Evolutionary conservation across 352 stramenopile species (phyloP).

Genomic region (Saprolegnia diclina): DNA sequence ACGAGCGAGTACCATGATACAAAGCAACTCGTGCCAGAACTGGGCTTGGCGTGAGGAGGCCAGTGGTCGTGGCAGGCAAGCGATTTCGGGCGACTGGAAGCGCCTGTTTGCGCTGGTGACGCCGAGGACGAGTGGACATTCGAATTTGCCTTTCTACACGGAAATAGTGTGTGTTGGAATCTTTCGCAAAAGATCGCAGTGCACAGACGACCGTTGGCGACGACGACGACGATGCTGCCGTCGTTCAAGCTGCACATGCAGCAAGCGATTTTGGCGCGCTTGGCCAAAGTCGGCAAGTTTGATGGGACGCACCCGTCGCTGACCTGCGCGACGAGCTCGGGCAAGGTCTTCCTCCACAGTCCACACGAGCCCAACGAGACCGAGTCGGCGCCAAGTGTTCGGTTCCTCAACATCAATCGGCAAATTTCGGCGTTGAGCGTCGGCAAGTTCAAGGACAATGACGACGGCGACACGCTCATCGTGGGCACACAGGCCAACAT

Average conservation of each 20-base stretch:
- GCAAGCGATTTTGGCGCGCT: conserved; percentile 68
- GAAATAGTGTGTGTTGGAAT: no score
- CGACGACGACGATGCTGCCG: conserved; percentile 44
- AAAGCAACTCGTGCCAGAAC: no score
- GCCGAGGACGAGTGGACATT: no score
- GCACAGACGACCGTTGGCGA: no score
- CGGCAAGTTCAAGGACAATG: conserved; percentile 57
- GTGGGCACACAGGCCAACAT: conserved; percentile 87
- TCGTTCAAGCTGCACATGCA: conserved; percentile 79
- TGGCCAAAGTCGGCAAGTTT: conserved; percentile 72
- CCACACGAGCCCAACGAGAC: conserved; percentile 67
- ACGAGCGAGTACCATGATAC: no score
- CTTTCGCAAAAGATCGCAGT: no score
- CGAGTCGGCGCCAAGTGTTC: conserved; percentile 49
- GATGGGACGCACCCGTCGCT: conserved; percentile 73
- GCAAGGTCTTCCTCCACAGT: conserved; percentile 90
- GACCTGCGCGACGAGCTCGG: conserved; percentile 76
- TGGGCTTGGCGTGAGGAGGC: no score
- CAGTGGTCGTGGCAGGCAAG: no score
- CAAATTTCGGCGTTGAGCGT: conserved; percentile 71
- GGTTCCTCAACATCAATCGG: conserved; percentile 91
- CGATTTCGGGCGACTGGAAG: no score
- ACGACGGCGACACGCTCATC: conserved; percentile 74
- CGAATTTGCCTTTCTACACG: no score
- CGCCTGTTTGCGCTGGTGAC: no score